Evolutionary conservation across 2,329 filamentous ascomycete species (phyloP).

Genomic region (Rhinocladiella similis): DNA sequence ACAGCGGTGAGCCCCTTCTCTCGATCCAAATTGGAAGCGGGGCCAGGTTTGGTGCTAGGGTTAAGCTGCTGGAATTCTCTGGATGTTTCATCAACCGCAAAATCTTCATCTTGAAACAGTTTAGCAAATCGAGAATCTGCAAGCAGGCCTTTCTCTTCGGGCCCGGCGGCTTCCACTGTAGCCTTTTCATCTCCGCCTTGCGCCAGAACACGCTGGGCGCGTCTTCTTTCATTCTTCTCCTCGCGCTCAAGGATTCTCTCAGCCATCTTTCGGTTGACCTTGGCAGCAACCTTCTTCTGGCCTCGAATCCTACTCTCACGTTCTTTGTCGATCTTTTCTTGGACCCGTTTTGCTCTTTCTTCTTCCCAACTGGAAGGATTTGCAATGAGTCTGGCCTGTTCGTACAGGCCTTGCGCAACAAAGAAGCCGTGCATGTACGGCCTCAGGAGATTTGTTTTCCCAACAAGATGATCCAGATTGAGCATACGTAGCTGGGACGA

Average conservation of each 20-base stretch:
- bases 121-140: slow-evolving; percentile 82
- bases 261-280: slow-evolving; percentile 77
- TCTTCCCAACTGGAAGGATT: slow-evolving; percentile 95
- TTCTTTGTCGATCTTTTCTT: slow-evolving; percentile 95
- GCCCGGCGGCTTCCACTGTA: slow-evolving; percentile 31
- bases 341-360: slow-evolving; percentile 84
- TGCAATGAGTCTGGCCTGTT: slow-evolving; percentile 87
- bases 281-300: slow-evolving; percentile 83
- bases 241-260: slow-evolving; percentile 62
- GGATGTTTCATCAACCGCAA: slow-evolving; percentile 84
- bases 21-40: slow-evolving; percentile 31
- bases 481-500: slow-evolving; percentile 80
- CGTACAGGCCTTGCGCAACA: slow-evolving; percentile 90
- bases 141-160: slow-evolving; percentile 61
- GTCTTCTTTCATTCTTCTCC: slow-evolving; percentile 54
- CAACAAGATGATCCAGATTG: slow-evolving; percentile 84
- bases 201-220: slow-evolving; percentile 49
- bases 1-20: slow-evolving; percentile 60
- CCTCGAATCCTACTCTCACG: slow-evolving; percentile 91
- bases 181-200: slow-evolving; percentile 57
- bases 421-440: slow-evolving; percentile 99
- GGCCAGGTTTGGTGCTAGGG: slow-evolving; percentile 66
- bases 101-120: slow-evolving; percentile 91
- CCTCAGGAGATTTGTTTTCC: slow-evolving; percentile 82
- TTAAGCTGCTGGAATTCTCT: slow-evolving; percentile 87